Evolutionary conservation across 257 asterid species (phyloP), one percentile per base, ranked within the genome.

Genomic region (Jacaranda copaia): DNA sequence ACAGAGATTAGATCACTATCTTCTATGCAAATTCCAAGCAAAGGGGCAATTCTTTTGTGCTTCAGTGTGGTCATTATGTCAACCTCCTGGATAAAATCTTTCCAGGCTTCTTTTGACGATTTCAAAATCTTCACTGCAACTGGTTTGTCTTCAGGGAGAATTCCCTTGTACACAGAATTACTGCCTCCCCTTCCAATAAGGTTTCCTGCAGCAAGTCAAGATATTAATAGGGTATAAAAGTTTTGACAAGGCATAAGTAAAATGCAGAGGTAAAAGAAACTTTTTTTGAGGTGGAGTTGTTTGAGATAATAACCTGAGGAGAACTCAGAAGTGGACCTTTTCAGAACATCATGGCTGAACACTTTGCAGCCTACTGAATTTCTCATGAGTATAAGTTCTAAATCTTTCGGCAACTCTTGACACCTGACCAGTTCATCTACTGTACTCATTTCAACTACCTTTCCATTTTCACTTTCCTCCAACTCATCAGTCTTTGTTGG

Each of bases 141-240:
- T 25, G 75, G 77, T 66, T 80, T 92, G 6, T 93, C 98, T 59
- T 88, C 91, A 45, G 94, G 92, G 74, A 92, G 89, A 38, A 86
- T 39, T 16, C 97, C 98, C 78, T 81, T 92, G 85, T 90, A 93
- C 18, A 96, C 99, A 39, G 88, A 81, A 80, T 92, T 96, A 55
- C 88, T 84, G 57, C 96, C 97, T 73, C 98, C 99, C 74, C 81
- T 84, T 16, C 96, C 96, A 38, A 96, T 89, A 63, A 96, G 83
- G 80, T 90, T 90, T 52, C 79, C 98, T 96, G 88, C 51, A 43
- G 20, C 69, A 68, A n/a, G 39, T 5, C n/a, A 19, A 56, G 48
- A 63, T 45, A 39, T 76, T 69, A 58, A 68, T 46, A 40, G 16
- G 51, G 61, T 71, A n/a, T 16, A 66, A 75, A 46, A 63, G 60